Base-by-base conservation (phyloP, 1,284 basidiomycete genomes). In the Schizopora paradoxa region DNA sequence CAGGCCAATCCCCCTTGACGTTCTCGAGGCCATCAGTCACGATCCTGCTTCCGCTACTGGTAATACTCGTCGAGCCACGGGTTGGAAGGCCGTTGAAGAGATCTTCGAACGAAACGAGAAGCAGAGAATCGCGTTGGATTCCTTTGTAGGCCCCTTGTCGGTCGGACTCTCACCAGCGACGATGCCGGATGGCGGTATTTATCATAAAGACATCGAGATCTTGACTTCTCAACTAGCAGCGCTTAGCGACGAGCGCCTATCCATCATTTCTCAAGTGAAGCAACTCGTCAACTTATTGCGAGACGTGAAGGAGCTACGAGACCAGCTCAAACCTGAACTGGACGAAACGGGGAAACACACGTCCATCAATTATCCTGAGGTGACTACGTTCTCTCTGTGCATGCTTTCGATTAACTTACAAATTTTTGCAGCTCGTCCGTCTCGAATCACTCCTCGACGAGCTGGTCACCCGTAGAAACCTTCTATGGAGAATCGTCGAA, bases 311-410 rank as follows among this genome's bases (percentile, higher is more conserved):
- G 57, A 62, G 8, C 57, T 74, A 8, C 82, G 86, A 54, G 61
- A 60, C 0, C 54, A 56, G 11, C 77, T 81, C 47, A 87, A 87
- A 63, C 61, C 65, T 14, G 73, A 76, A 42, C 86, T 84, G 56
- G 81, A 85, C 55, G 65, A 69, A n/a, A 73, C 82, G 1, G 57
- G 81, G 21, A 71, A 75, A n/a, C 72, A 82, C 55, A 84, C 81
- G 4, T 83, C 84, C n/a, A 69, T 75, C 19, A 72, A 82, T 16
- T 87, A 87, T 64, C 82, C 85, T 13, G 81, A 87, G 70, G 84
- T 85, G 60, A 36, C 64, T 58, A 47, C 8, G 23, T 29, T 26
- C 49, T 43, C 27, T 7, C 7, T 33, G 28, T 5, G 22, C 31
- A 11, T 23, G 16, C 8, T 27, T 19, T 33, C 41, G 19, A n/a